Evolutionary conservation across 495 filamentous ascomycete species (phyloP), one percentile per base, ranked within the genome.

Genomic region (Friedmanniomyces endolithicus): DNA sequence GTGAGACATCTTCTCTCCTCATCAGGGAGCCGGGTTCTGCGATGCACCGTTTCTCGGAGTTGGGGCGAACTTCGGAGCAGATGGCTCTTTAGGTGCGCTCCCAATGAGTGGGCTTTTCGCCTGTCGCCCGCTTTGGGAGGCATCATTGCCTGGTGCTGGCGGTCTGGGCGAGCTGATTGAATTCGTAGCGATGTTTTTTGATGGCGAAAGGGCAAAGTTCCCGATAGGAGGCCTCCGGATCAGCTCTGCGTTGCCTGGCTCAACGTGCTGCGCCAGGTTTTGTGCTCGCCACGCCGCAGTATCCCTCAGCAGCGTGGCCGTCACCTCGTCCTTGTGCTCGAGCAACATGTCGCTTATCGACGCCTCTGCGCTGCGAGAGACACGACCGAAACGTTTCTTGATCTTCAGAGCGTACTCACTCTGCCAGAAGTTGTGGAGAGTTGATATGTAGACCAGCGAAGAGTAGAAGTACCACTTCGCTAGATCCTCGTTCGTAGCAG

Each of bases 381-480:
- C 37, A 7, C 57, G 59, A 0, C 71, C 71, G 40, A 67, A 72
- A 23, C 67, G 66, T 51, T 62, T 65, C 25, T 65, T 57, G 1
- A 50, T 47, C 52, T 68, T 71, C 6, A 57, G 58, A 2, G 53
- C 48, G 24, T 61, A 53, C 3, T 63, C 62, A 17, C 57, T 63
- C 16, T 65, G 68, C 87, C 87, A 94, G 56, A 85, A 80, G 9
- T 78, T 75, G 60, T 94, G 89, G 43, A 79, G 71, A 24, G 74
- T 70, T 0, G 81, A 74, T 23, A 94, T 86, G 60, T 84, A 90
- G 53, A 94, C 82, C 1, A 65, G 53, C n/a, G 71, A 74, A 48
- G 70, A 63, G 41, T 60, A 44, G 48, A 63, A 68, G 50, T 73
- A 75, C 73, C 73, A 75, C 6, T 45, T 46, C 0, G 56, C 54